phyloP scores from a whole-genome alignment of 768 basidiomycete genomes.

The Austroboletus festivus region DNA sequence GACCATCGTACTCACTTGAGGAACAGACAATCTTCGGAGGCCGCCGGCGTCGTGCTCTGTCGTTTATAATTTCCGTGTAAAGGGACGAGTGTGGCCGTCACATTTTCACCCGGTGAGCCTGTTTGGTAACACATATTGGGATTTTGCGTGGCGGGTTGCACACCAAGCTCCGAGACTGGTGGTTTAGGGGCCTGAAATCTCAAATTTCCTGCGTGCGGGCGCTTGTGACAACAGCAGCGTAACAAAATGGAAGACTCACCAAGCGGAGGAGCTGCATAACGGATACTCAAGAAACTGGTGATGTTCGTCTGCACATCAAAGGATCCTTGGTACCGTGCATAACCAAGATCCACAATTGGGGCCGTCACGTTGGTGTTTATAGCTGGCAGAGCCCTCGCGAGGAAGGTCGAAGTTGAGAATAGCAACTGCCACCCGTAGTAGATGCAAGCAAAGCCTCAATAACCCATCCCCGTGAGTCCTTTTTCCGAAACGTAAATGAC shows the following conservation, averaged over 20 bases:
- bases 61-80: slow-evolving; percentile 4
- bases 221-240: background rate
- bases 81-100: slow-evolving; percentile 7
- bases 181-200: slow-evolving; percentile 30
- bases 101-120: slow-evolving; percentile 1
- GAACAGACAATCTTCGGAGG: slow-evolving; percentile 34
- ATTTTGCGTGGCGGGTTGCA: slow-evolving; percentile 27
- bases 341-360: slow-evolving; percentile 27
- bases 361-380: background rate
- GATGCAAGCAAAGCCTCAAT: no score
- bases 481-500: no score
- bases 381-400: background rate
- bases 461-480: no score
- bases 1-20: slow-evolving; percentile 10
- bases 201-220: slow-evolving; percentile 13
- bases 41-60: background rate
- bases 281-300: slow-evolving; percentile 27
- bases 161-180: slow-evolving; percentile 13
- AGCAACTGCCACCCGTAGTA: no score
- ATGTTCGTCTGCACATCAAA: slow-evolving; percentile 21
- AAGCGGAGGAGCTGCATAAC: slow-evolving; percentile 49
- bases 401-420: no score
- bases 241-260: slow-evolving; percentile 27
- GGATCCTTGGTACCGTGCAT: slow-evolving; percentile 30
- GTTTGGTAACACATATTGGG: slow-evolving; percentile 28